Evolutionary conservation across 1,284 basidiomycete genomes (phyloP).

Genomic region (Tausonia pullulans): DNA sequence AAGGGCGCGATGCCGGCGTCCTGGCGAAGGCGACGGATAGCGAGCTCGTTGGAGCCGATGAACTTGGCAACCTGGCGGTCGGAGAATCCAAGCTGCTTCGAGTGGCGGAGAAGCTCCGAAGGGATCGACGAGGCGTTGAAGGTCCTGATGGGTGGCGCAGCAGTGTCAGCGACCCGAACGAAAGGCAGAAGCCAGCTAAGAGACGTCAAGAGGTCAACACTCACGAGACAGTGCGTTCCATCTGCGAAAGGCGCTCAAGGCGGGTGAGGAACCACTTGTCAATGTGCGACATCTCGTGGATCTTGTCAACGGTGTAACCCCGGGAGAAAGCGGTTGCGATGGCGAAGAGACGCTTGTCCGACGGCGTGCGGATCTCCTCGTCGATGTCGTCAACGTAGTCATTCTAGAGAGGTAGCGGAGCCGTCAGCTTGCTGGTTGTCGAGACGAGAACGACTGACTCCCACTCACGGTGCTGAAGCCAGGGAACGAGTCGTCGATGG

Average conservation of each 20-base stretch:
- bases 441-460: conserved; percentile 1
- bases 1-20: conserved; percentile 77
- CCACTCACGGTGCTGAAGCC: conserved; percentile 72
- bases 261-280: conserved; percentile 96
- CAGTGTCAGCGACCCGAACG: background rate
- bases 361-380: conserved; percentile 37
- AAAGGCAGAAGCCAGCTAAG: background rate
- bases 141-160: conserved; percentile 37
- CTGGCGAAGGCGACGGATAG: conserved; percentile 72
- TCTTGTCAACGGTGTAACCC: conserved; percentile 88
- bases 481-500: conserved; percentile 87
- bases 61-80: conserved; percentile 77
- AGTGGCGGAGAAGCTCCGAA: conserved; percentile 56
- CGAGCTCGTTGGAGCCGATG: conserved; percentile 76
- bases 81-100: conserved; percentile 94
- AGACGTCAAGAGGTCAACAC: conserved; percentile 27
- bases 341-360: conserved; percentile 41
- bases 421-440: background rate
- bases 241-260: conserved; percentile 67
- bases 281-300: conserved; percentile 94
- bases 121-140: conserved; percentile 60
- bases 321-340: conserved; percentile 40
- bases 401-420: conserved; percentile 44
- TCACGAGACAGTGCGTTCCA: conserved; percentile 64
- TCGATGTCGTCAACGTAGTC: conserved; percentile 44